These are phyloP conservation scores for Tetrapisispora taiwanensis DNA, from an alignment of 805 yeast species.

Conservation along the genomic window DNA sequence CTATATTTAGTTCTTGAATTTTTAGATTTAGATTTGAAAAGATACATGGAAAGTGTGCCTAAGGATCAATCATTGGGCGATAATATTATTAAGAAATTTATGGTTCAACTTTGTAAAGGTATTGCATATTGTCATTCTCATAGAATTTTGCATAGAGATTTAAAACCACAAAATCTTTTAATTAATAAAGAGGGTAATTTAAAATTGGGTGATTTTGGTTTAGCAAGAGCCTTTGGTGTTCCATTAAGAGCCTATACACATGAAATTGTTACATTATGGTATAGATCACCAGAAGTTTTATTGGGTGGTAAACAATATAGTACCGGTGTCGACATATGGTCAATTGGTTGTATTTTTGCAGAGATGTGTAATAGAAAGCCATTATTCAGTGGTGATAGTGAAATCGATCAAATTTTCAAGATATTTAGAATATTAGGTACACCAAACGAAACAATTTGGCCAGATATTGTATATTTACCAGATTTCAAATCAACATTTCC, in stretches of 20 bases:
- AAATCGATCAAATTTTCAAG: slow-evolving; percentile 87
- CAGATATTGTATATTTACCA: slow-evolving; percentile 84
- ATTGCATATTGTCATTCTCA: slow-evolving; percentile 59
- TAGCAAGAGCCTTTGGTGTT: slow-evolving; percentile 95
- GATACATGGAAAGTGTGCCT: slow-evolving; percentile 84
- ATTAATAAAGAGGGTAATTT: slow-evolving; percentile 84
- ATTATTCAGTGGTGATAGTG: slow-evolving; percentile 89
- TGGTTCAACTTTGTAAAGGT: slow-evolving; percentile 88
- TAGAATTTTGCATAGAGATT: slow-evolving; percentile 59
- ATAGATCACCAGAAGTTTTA: slow-evolving; percentile 93
- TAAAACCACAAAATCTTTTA: slow-evolving; percentile 90
- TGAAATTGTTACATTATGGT: slow-evolving; percentile 97
- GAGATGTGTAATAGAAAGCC: slow-evolving; percentile 99
- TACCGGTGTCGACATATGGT: slow-evolving; percentile 97
- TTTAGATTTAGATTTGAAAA: slow-evolving; percentile 87
- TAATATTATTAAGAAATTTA: slow-evolving; percentile 76
- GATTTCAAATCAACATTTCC: slow-evolving; percentile 80
- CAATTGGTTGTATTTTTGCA: slow-evolving; percentile 95
- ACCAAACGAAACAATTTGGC: slow-evolving; percentile 94
- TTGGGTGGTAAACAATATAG: slow-evolving; percentile 92
- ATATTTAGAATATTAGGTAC: slow-evolving; percentile 94
- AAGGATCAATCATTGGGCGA: slow-evolving; percentile 84
- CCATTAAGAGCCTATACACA: slow-evolving; percentile 96
- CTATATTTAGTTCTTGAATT: slow-evolving; percentile 87
- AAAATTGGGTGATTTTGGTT: slow-evolving; percentile 92